Conservation (phyloP, 2,329 filamentous ascomycete species). For the Aspergillus transmontanensis region DNA sequence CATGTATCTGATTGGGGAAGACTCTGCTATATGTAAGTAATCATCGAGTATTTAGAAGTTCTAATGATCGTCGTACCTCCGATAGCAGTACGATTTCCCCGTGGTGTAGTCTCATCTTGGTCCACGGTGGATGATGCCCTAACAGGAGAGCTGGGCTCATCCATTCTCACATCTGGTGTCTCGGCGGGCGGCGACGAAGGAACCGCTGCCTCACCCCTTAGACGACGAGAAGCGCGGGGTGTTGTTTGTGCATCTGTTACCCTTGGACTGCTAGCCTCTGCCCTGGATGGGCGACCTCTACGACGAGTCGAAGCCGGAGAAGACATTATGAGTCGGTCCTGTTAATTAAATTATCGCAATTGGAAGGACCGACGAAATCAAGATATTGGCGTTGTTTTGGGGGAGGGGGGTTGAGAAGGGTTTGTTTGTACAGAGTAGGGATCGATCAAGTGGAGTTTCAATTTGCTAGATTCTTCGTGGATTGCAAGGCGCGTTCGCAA, state of each 20-base stretch:
- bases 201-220: slow-evolving; percentile 42
- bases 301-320: slow-evolving; percentile 46
- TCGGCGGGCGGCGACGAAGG: slow-evolving; percentile 71
- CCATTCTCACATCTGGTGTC: slow-evolving; percentile 45
- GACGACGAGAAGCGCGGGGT: slow-evolving; percentile 48
- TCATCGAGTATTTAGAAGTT: neutral
- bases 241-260: slow-evolving; percentile 35
- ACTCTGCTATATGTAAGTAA: slow-evolving; percentile 60
- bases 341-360: slow-evolving; percentile 4
- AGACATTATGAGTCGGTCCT: slow-evolving; percentile 39
- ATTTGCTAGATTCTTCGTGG: slow-evolving; percentile 16
- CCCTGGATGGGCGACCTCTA: slow-evolving; percentile 43
- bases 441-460: slow-evolving; percentile 16
- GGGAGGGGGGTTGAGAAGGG: slow-evolving; percentile 1
- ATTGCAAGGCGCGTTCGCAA: slow-evolving; percentile 12
- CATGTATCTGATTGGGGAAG: slow-evolving; percentile 88
- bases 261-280: slow-evolving; percentile 36
- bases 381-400: neutral
- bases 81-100: slow-evolving; percentile 38
- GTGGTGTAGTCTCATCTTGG: slow-evolving; percentile 48
- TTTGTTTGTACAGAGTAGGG: neutral
- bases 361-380: slow-evolving; percentile 9
- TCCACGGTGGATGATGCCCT: slow-evolving; percentile 42
- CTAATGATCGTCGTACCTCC: slow-evolving; percentile 38
- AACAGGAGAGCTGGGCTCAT: slow-evolving; percentile 52